Percentiles rank a stretch among this genome's conserved stretches.
Conservation (phyloP, 257 asterid genomes). For the Gardenia jasminoides region DNA sequence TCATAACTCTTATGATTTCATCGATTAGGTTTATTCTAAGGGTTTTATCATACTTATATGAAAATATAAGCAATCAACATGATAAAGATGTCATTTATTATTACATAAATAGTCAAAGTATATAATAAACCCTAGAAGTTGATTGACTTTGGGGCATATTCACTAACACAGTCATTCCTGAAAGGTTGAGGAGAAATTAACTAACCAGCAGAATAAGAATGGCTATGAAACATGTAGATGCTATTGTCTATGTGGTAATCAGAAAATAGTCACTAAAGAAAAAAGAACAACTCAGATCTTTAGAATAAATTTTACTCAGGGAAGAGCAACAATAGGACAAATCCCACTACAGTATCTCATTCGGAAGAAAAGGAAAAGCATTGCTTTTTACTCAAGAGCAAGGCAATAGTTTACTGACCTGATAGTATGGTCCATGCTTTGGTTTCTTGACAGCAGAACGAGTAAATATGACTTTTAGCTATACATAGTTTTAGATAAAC, state of each 20-base stretch:
- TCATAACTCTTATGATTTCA: too few species aligned
- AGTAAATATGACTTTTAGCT: background rate
- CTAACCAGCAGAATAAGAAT: background rate
- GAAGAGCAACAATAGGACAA: background rate
- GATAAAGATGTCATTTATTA: too few species aligned
- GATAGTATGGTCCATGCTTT: slow-evolving; percentile 94
- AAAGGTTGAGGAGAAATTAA: slow-evolving; percentile 5
- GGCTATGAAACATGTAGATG: background rate
- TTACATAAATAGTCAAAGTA: too few species aligned
- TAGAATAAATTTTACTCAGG: background rate
- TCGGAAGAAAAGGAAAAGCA: background rate
- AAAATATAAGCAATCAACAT: too few species aligned
- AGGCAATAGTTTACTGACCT: slow-evolving; percentile 39
- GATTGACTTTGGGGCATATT: too few species aligned
- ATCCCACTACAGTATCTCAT: background rate
- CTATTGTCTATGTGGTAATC: background rate
- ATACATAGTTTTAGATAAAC: background rate
- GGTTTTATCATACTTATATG: too few species aligned
- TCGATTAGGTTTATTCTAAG: too few species aligned
- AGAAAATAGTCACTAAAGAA: background rate
- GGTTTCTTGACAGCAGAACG: slow-evolving; percentile 61
- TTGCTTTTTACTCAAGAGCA: background rate
- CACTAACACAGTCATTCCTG: slow-evolving; percentile 99
- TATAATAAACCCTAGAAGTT: too few species aligned
- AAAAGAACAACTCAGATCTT: background rate